These are phyloP conservation scores for Suillus discolor DNA, from an alignment of 768 basidiomycete genomes.

Conservation along the genomic window DNA sequence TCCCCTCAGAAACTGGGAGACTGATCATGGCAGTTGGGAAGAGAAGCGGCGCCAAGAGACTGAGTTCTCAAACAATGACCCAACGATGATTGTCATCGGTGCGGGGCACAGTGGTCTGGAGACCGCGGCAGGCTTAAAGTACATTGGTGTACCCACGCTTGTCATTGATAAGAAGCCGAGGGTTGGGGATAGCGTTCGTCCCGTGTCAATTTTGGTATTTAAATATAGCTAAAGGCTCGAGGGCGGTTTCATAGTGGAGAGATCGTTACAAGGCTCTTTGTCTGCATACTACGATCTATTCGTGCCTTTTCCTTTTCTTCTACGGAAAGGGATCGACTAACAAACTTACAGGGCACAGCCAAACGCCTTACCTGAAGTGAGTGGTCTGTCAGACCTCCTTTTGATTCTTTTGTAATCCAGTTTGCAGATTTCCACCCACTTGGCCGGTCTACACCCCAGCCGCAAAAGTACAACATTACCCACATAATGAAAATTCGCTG, in stretches of 20 bases:
- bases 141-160: conserved; percentile 55
- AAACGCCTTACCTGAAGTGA: conserved; percentile 57
- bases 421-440: conserved; percentile 49
- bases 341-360: conserved; percentile 44
- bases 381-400: conserved; percentile 17
- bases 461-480: conserved; percentile 38
- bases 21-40: conserved; percentile 60
- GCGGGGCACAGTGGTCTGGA: conserved; percentile 71
- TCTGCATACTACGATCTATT: conserved; percentile 55
- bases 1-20: conserved; percentile 39
- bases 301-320: conserved; percentile 22
- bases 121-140: conserved; percentile 63
- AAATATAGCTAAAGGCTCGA: not conserved
- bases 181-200: conserved; percentile 48
- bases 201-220: not conserved
- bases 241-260: conserved; percentile 43
- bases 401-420: not conserved
- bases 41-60: conserved; percentile 42
- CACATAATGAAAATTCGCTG: not conserved
- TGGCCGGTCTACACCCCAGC: conserved; percentile 59
- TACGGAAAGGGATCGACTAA: not conserved
- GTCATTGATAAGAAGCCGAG: too few relatives aligned
- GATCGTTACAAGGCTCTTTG: conserved; percentile 38
- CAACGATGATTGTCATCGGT: conserved; percentile 63
- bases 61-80: conserved; percentile 51